Percentiles rank a stretch among this genome's conserved stretches.
phyloP scores from a whole-genome alignment of 169 alveolate species.

The Eimeria sp. region DNA sequence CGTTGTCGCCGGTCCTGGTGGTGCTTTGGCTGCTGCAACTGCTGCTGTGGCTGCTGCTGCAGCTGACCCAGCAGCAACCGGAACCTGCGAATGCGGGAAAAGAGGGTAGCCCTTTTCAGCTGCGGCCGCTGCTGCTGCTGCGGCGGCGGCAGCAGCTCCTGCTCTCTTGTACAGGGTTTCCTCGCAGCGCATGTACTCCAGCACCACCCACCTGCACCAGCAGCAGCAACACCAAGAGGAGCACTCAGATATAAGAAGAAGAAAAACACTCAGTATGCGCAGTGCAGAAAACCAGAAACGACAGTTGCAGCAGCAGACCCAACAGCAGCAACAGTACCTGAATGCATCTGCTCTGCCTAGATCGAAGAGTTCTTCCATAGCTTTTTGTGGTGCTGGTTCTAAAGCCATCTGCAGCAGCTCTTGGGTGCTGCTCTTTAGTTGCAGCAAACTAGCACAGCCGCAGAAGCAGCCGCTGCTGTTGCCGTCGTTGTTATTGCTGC shows the following conservation, averaged over 20 bases:
- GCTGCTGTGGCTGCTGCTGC: too few species aligned
- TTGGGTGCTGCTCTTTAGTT: background rate
- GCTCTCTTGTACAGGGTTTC: conserved; percentile 83
- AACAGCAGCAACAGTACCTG: background rate
- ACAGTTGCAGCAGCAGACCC: background rate
- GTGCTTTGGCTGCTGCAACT: too few species aligned
- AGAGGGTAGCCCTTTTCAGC: background rate
- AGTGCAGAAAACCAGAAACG: background rate
- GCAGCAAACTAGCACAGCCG: conserved; percentile 5
- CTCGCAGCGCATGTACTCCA: conserved; percentile 78
- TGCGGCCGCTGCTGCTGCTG: too few species aligned
- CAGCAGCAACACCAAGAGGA: too few species aligned
- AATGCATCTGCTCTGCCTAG: background rate
- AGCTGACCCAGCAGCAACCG: background rate
- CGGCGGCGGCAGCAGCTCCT: conserved; percentile 78
- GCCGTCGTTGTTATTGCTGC: background rate
- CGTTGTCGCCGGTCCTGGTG: too few species aligned
- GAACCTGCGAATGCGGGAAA: conserved; percentile 80
- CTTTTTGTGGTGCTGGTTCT: conserved; percentile 8
- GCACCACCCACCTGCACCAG: conserved; percentile 21
- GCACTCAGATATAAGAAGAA: background rate
- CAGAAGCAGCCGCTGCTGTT: background rate
- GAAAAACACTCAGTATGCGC: background rate
- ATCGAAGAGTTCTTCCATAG: background rate
- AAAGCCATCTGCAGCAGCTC: conserved; percentile 43